Percentiles rank a stretch among this genome's conserved stretches.
Evolutionary conservation across 2,329 filamentous ascomycete genomes (phyloP).

Genomic region (Cercospora beticola): DNA sequence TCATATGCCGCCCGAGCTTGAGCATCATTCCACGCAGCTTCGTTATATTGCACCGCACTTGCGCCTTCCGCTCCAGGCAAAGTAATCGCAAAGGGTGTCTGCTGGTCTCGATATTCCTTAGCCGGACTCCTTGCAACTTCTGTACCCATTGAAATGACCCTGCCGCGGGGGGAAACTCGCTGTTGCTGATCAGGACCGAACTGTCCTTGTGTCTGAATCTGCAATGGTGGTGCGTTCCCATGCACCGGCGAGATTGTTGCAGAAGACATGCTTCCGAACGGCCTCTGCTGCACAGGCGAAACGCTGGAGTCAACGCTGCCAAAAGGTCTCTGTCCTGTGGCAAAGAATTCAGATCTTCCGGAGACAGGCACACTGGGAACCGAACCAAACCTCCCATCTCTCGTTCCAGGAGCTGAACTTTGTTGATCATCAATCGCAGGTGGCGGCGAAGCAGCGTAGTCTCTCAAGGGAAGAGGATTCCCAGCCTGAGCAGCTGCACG

Average conservation of each 20-base stretch:
- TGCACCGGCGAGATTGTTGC: constrained; percentile 22
- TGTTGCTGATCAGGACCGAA: not conserved
- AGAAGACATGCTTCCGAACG: constrained; percentile 15
- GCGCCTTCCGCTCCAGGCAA: constrained; percentile 18
- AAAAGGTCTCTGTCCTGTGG: constrained; percentile 15
- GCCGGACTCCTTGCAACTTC: constrained; percentile 30
- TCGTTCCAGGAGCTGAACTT: not conserved
- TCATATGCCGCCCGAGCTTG: not conserved
- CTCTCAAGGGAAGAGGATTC: constrained; percentile 11
- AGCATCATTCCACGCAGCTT: not conserved
- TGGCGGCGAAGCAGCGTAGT: constrained; percentile 1
- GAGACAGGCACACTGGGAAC: constrained; percentile 12
- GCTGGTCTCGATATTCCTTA: constrained; percentile 31
- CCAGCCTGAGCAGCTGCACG: not conserved
- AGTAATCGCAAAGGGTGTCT: constrained; percentile 32
- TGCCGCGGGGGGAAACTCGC: not conserved
- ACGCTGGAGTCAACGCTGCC: constrained; percentile 11
- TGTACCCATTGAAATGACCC: constrained; percentile 25
- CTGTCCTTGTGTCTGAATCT: constrained; percentile 4
- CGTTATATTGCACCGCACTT: not conserved
- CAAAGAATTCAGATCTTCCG: constrained; percentile 15
- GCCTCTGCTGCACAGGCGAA: constrained; percentile 23
- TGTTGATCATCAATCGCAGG: not conserved
- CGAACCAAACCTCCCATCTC: constrained; percentile 7
- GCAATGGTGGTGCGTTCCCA: not conserved